Evolutionary conservation across 1,284 basidiomycete genomes (phyloP), one percentile per base, ranked within the genome.

Genomic region (Trametes polyzona): DNA sequence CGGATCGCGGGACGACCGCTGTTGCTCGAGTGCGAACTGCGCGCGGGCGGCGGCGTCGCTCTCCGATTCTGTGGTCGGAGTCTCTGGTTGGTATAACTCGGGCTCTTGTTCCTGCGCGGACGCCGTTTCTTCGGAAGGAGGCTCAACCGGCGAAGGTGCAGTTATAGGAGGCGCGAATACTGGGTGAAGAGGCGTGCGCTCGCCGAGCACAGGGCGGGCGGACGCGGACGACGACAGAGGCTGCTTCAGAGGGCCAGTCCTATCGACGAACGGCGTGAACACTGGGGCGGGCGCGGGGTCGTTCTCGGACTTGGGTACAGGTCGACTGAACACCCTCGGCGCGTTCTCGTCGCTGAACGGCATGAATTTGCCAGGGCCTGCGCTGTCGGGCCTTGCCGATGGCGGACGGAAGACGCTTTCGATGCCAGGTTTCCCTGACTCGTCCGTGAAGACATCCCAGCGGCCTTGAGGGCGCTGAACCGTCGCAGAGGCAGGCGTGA

Each of bases 261-360:
- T 59, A 32, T 70, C 68, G 0, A 77, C 71, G 50, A 81, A 81
- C 2, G 84, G 80, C 29, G 73, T 78, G 63, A 83, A 82, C 23
- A 73, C 54, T 29, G 47, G 56, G 3, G 55, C 47, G 19, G 57
- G 53, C n/a, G 46, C 19, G 37, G 57, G 43, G 4, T 69, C 67
- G 59, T 75, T 79, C 41, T 75, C 73, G 27, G 73, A 71, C 44
- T 78, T 78, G 37, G 79, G 69, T 30, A 83, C 74, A 12, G 88
- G 88, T 27, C 85, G 79, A 58, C 83, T 88, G 71, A 90, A 90
- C 19, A 90, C 89, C 62, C 83, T 88, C 3, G 87, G 84, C 10
- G 83, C 55, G 16, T 78, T 76, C 16, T 77, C 73, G 52, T 84
- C 83, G 11, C 76, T 74, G 58, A 84, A 83, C 0, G 85, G 82